phyloP scores from a whole-genome alignment of 257 asterid species.

The Cinchona pubescens region DNA sequence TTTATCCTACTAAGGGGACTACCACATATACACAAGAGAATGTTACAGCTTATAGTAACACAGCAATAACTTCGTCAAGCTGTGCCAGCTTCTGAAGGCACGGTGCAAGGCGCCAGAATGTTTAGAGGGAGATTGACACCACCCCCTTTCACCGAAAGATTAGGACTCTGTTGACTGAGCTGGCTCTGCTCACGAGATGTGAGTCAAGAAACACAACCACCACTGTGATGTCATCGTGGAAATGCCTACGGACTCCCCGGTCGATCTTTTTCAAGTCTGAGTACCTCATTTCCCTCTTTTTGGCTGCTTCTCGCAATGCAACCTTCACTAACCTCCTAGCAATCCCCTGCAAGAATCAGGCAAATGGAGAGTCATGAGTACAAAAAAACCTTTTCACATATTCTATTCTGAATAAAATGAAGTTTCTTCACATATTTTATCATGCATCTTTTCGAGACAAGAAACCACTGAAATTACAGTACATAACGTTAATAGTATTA shows the following conservation, averaged over 20 bases:
- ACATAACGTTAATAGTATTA: neutral
- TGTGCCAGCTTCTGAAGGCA: slow-evolving; percentile 32
- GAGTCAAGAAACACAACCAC: slow-evolving; percentile 70
- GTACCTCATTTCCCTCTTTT: slow-evolving; percentile 92
- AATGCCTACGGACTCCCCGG: slow-evolving; percentile 81
- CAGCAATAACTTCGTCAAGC: slow-evolving; percentile 30
- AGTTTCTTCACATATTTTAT: neutral
- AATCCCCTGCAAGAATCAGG: slow-evolving; percentile 54
- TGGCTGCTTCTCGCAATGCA: slow-evolving; percentile 82
- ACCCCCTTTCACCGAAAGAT: slow-evolving; percentile 67
- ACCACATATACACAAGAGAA: slow-evolving; percentile 43
- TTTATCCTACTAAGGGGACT: slow-evolving; percentile 35
- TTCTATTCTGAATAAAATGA: neutral
- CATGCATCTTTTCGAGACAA: neutral
- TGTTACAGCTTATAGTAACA: slow-evolving; percentile 31
- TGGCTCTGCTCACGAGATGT: slow-evolving; percentile 66
- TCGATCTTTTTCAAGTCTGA: slow-evolving; percentile 87
- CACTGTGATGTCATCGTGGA: slow-evolving; percentile 87
- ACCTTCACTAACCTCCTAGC: slow-evolving; percentile 76
- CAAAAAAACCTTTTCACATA: neutral
- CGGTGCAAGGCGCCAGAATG: slow-evolving; percentile 48
- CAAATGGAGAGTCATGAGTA: neutral
- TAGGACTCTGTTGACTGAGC: slow-evolving; percentile 45
- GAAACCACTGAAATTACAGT: neutral
- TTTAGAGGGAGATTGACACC: slow-evolving; percentile 46